Conservation (phyloP, 2,329 filamentous ascomycete genomes). For the Rhytidhysteron rufulum region DNA sequence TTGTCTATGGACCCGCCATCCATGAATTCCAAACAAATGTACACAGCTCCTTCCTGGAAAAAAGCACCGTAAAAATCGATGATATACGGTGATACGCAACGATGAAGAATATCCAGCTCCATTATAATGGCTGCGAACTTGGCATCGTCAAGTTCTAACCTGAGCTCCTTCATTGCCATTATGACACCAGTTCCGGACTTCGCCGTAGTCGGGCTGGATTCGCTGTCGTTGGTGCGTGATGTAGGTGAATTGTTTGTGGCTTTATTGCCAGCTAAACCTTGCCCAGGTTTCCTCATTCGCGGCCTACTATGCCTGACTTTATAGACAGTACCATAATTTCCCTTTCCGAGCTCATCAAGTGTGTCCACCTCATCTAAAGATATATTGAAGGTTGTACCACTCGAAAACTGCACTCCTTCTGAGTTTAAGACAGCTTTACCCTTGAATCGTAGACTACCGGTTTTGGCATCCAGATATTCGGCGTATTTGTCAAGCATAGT, state of each 20-base stretch:
- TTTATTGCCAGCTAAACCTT: constrained; percentile 59
- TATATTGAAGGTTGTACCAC: constrained; percentile 85
- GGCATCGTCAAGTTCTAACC: constrained; percentile 89
- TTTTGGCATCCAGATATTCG: constrained; percentile 86
- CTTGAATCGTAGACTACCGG: constrained; percentile 86
- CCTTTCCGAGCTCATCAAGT: constrained; percentile 89
- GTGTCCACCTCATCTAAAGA: constrained; percentile 95
- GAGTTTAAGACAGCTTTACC: constrained; percentile 88
- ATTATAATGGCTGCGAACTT: constrained; percentile 98
- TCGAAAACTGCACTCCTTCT: constrained; percentile 86
- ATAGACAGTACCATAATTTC: constrained; percentile 97
- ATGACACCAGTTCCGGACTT: constrained; percentile 64
- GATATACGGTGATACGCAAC: constrained; percentile 92
- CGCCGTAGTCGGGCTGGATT: constrained; percentile 31
- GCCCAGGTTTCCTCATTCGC: constrained; percentile 56
- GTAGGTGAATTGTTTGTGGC: constrained; percentile 32
- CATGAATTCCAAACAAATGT: constrained; percentile 99
- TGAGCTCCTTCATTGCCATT: constrained; percentile 99
- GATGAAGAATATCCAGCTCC: constrained; percentile 92
- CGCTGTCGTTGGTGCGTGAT: constrained; percentile 22
- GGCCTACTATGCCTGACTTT: constrained; percentile 85
- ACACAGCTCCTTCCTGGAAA: constrained; percentile 97
- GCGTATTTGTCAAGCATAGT: constrained; percentile 63
- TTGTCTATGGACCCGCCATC: constrained; percentile 98
- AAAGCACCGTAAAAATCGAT: constrained; percentile 99